Base-by-base conservation (phyloP, 1,284 basidiomycete species). In the Entoloma clypeatum region DNA sequence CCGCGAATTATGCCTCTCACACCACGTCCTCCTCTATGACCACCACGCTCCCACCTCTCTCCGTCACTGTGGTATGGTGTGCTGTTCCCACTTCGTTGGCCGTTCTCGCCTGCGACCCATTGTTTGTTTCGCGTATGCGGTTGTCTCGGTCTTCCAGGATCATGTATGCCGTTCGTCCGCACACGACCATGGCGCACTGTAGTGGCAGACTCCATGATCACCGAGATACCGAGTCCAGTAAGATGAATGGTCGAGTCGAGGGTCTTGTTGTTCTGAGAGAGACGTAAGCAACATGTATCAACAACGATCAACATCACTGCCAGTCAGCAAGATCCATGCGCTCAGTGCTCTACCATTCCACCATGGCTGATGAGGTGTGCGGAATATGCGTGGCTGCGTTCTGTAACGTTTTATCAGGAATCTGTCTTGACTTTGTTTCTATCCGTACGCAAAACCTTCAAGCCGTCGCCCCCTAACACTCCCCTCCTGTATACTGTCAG, bases 1-100 rank as follows among this genome's bases (percentile, higher is more conserved):
- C 63, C 64, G 32, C 68, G 62, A 41, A 56, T 28, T 34, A 33
- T 35, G 31, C 72, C 60, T 43, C 66, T 59, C 38, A 58, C 61
- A 41, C 64, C 56, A 36, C 62, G 62, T 37, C 70, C 63, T 25
- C 66, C 66, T 50, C 68, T 60, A 53, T 64, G 60, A 8, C 65
- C 65, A 21, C 71, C 72, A 45, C 77, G 67, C 42, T 82, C 81
- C 77, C 81, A 75, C 32, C 73, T 65, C 36, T 77, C 77, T 14
- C 57, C 56, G 47, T 77, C 74, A 23, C 53, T 55, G 46, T 61
- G 51, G 39, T 62, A 58, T 4, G 65, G 62, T 2, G 64, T 63
- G 34, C 49, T 63, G 36, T 58, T 48, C n/a, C 58, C 53, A 47
- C 57, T 63, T 46, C 61, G 57, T 29, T 59, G 50, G 32, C 57